Evolutionary conservation across 2,329 filamentous ascomycete genomes (phyloP), one percentile per base, ranked within the genome.

Genomic region (Huntiella decipiens): DNA sequence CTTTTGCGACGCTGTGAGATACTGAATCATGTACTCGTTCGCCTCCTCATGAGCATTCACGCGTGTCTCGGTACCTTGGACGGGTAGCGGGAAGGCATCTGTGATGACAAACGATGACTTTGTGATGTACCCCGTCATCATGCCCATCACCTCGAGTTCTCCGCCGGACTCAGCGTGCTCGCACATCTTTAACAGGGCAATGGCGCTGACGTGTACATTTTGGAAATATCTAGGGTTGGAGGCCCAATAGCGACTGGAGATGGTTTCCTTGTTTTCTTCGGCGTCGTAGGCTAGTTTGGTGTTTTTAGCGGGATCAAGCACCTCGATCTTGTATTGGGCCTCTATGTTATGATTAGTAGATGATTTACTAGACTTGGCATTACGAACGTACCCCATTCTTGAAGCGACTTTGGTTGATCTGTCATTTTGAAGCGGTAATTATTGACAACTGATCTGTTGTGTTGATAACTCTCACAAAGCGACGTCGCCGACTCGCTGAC

Each of bases 131-230:
- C 91, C 91, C 58, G 93, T 82, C 91, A 98, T 98, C 55, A 98
- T 63, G 48, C 91, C 91, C 91, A 98, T 98, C 56, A 98, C 74
- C 66, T 98, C 91, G 53, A 96, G 73, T 22, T 75, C 77, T 48
- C 91, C 88, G 53, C 91, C 91, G 0, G 85, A 87, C n/a, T 91
- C 82, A 7, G 91, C 91, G 61, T 98, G 91, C 83, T 95, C 96
- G 52, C 92, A 85, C 91, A 98, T 98, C 66, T 98, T 98, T 54
- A 96, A 74, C 49, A 98, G 74, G 4, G 91, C 91, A 10, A 94
- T 79, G 49, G 91, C 86, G 44, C 84, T 92, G 63, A 98, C 88
- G 56, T 87, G 84, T 40, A 96, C 85, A 45, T 82, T 73, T 60
- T 88, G 92, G 73, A 96, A 98, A 68, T 95, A 79, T 61, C 85